phyloP scores from a whole-genome alignment of 768 basidiomycete species.

The Tricholoma sp. region DNA sequence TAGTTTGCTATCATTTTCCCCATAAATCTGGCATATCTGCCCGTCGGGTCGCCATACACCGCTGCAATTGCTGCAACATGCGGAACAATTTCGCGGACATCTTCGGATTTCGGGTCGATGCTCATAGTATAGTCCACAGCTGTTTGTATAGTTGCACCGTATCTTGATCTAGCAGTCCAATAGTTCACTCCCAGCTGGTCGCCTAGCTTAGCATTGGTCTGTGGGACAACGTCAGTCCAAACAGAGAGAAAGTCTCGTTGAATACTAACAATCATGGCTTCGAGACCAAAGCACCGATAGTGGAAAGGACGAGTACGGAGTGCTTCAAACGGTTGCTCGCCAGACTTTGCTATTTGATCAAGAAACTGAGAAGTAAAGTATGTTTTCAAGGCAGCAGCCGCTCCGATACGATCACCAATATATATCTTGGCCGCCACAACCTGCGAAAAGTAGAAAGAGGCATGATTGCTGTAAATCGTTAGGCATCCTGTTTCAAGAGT shows the following conservation, averaged over 20 bases:
- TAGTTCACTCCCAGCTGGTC: slow-evolving; percentile 45
- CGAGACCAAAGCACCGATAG: slow-evolving; percentile 55
- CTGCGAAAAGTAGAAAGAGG: slow-evolving; percentile 43
- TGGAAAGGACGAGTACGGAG: slow-evolving; percentile 50
- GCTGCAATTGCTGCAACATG: slow-evolving; percentile 49
- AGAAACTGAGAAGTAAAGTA: slow-evolving; percentile 39
- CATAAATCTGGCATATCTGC: slow-evolving; percentile 43
- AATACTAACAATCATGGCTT: slow-evolving; percentile 47
- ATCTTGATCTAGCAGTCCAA: slow-evolving; percentile 31
- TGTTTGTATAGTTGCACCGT: slow-evolving; percentile 44
- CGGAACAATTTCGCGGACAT: slow-evolving; percentile 36
- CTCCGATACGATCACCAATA: slow-evolving; percentile 36
- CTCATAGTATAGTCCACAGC: slow-evolving; percentile 46
- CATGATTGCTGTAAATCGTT: slow-evolving; percentile 42
- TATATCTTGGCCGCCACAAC: slow-evolving; percentile 35
- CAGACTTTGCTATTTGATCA: slow-evolving; percentile 45
- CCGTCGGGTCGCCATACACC: slow-evolving; percentile 48
- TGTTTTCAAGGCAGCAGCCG: slow-evolving; percentile 27
- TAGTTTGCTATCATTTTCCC: slow-evolving; percentile 26
- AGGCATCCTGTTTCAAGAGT: not conserved
- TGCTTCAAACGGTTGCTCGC: slow-evolving; percentile 57
- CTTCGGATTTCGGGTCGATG: slow-evolving; percentile 35
- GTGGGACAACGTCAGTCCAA: slow-evolving; percentile 1
- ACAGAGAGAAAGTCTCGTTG: not conserved
- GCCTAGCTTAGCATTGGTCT: slow-evolving; percentile 52